Evolutionary conservation across 2,329 filamentous ascomycete species (phyloP).

Genomic region (Epichloe coenophiala): DNA sequence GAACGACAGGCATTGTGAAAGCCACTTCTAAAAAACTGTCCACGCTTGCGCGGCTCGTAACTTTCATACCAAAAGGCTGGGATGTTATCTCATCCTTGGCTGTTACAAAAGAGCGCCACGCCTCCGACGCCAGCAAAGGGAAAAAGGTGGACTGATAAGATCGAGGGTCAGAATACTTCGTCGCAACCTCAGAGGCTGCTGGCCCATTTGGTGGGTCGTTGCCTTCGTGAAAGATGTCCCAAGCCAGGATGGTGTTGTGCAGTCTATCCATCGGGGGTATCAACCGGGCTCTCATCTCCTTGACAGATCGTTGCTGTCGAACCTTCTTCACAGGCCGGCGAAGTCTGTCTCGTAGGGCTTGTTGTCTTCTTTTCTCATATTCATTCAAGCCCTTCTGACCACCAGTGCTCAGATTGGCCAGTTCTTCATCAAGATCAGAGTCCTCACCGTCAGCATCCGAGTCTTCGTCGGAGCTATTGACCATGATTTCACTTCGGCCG

Average conservation of each 20-base stretch:
- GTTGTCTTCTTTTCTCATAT: conserved; percentile 30
- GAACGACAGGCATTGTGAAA: conserved; percentile 58
- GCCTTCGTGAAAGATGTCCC: conserved; percentile 88
- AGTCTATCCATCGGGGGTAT: conserved; percentile 77
- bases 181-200: conserved; percentile 62
- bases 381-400: conserved; percentile 35
- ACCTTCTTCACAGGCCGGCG: conserved; percentile 72
- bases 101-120: conserved; percentile 90
- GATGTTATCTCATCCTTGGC: conserved; percentile 74
- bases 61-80: conserved; percentile 74
- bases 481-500: conserved; percentile 78
- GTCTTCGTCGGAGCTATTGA: conserved; percentile 67
- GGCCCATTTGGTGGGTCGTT: conserved; percentile 71
- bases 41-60: conserved; percentile 77
- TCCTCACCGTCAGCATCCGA: conserved; percentile 52
- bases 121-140: conserved; percentile 79
- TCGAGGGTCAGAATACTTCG: conserved; percentile 59
- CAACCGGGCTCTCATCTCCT: conserved; percentile 87
- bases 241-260: conserved; percentile 75
- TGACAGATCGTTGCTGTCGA: conserved; percentile 66
- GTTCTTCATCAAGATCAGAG: conserved; percentile 36
- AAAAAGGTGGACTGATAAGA: conserved; percentile 86
- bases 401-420: conserved; percentile 33
- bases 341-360: conserved; percentile 39
- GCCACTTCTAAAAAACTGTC: conserved; percentile 90